phyloP scores from a whole-genome alignment of 768 basidiomycete species.

The Podaxis rugospora region DNA sequence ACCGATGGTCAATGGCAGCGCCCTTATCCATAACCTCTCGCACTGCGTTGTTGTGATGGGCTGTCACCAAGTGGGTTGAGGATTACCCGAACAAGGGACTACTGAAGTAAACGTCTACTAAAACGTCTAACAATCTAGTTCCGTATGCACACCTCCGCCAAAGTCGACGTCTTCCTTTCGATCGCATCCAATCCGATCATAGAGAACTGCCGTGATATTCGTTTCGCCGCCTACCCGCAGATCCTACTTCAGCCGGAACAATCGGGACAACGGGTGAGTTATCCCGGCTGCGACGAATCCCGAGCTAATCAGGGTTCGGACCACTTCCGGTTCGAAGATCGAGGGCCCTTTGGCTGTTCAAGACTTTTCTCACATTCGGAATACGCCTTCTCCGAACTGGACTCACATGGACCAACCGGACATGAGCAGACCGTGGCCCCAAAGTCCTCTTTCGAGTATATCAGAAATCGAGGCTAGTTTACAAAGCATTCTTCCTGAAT shows the following conservation, averaged over 20 bases:
- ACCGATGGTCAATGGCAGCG: slow-evolving; percentile 64
- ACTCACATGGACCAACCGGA: slow-evolving; percentile 23
- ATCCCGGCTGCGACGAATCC: background rate
- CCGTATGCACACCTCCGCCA: slow-evolving; percentile 75
- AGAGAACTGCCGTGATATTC: slow-evolving; percentile 62
- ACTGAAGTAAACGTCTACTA: background rate
- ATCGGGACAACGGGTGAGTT: slow-evolving; percentile 14
- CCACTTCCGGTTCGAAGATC: background rate
- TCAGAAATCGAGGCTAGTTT: slow-evolving; percentile 15
- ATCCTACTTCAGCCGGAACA: slow-evolving; percentile 17
- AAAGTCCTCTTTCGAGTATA: background rate
- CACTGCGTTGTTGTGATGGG: slow-evolving; percentile 64
- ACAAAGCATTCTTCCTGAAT: slow-evolving; percentile 9
- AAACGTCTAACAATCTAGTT: slow-evolving; percentile 48
- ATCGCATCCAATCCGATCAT: slow-evolving; percentile 75
- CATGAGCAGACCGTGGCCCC: slow-evolving; percentile 21
- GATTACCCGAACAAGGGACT: background rate
- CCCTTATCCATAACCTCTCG: slow-evolving; percentile 61
- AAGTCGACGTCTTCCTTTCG: slow-evolving; percentile 62
- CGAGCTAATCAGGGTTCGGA: background rate
- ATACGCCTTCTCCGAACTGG: slow-evolving; percentile 81
- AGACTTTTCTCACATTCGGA: slow-evolving; percentile 82
- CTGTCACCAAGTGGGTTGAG: slow-evolving; percentile 71
- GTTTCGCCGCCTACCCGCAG: slow-evolving; percentile 61
- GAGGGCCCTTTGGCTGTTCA: slow-evolving; percentile 24